phyloP scores from a whole-genome alignment of 371 early-diverging fungal genomes.

The Dinochytrium kinnereticum region DNA sequence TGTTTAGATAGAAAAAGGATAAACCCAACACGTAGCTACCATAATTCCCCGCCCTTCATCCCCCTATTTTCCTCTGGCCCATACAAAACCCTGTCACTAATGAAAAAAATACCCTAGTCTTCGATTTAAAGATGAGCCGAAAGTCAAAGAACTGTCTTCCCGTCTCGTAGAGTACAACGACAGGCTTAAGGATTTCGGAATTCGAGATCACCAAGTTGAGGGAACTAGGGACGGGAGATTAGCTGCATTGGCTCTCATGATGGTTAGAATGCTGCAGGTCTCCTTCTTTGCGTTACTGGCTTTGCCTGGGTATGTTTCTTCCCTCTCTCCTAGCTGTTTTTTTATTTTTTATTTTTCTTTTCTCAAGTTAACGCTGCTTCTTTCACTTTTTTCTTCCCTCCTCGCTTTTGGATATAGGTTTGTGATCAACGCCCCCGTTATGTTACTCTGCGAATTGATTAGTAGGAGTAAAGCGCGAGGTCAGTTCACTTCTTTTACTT shows the following conservation, averaged over 20 bases:
- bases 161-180: slow-evolving; percentile 83
- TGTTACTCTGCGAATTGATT: slow-evolving; percentile 22
- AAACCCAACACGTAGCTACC: too few relatives aligned
- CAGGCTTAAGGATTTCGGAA: slow-evolving; percentile 81
- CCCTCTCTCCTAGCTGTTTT: neutral
- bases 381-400: too few relatives aligned
- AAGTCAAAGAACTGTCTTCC: slow-evolving; percentile 52
- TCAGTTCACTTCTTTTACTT: too few relatives aligned
- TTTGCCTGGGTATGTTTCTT: slow-evolving; percentile 72
- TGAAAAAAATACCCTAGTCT: slow-evolving; percentile 70
- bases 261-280: slow-evolving; percentile 69
- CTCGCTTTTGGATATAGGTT: too few relatives aligned
- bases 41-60: too few relatives aligned
- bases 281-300: slow-evolving; percentile 62
- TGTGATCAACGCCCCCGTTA: neutral
- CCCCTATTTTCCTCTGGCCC: too few relatives aligned
- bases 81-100: too few relatives aligned
- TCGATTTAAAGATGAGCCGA: slow-evolving; percentile 78
- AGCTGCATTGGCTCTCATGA: slow-evolving; percentile 66
- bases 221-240: slow-evolving; percentile 28
- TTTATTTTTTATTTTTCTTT: too few relatives aligned
- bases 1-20: too few relatives aligned
- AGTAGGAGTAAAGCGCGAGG: slow-evolving; percentile 70
- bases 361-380: too few relatives aligned
- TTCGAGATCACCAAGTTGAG: neutral